Percentiles rank a stretch among this genome's conserved stretches.
phyloP scores from a whole-genome alignment of 192 early-diverging fungal species.

The Rhizoclosmatium globosum region DNA sequence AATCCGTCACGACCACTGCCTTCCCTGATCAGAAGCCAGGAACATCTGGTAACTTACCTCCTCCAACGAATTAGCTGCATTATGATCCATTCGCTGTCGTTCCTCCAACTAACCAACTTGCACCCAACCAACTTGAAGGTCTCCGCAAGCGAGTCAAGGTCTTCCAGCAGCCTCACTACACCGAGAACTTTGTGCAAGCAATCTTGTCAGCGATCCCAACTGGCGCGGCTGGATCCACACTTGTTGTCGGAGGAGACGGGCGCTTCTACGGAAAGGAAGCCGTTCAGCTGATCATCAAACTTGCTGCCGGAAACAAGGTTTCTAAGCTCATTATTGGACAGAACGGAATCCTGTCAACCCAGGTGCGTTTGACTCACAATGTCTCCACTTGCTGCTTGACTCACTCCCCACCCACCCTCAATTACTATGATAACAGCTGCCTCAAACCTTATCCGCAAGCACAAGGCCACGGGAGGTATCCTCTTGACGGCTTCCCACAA shows the following conservation, averaged over 20 bases:
- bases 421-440: slow-evolving; percentile 61
- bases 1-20: slow-evolving; percentile 68
- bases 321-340: slow-evolving; percentile 88
- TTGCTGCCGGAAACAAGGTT: slow-evolving; percentile 87
- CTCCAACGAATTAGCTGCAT: background rate
- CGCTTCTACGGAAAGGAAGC: slow-evolving; percentile 88
- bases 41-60: slow-evolving; percentile 65
- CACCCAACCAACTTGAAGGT: slow-evolving; percentile 60
- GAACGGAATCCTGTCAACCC: slow-evolving; percentile 96
- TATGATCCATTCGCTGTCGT: background rate
- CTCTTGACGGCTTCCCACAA: slow-evolving; percentile 99
- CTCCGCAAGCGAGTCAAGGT: slow-evolving; percentile 95
- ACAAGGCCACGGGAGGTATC: slow-evolving; percentile 92
- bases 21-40: slow-evolving; percentile 98
- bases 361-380: slow-evolving; percentile 23
- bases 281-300: slow-evolving; percentile 85
- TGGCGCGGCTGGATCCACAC: slow-evolving; percentile 77
- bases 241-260: slow-evolving; percentile 97
- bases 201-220: slow-evolving; percentile 82
- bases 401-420: background rate
- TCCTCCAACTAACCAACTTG: background rate
- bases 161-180: slow-evolving; percentile 94
- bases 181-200: slow-evolving; percentile 96
- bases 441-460: slow-evolving; percentile 90
- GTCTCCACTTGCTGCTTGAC: background rate